These are phyloP conservation scores for Tricladium varicosporioides DNA, from an alignment of 2,329 filamentous ascomycete species.

Conservation along the genomic window DNA sequence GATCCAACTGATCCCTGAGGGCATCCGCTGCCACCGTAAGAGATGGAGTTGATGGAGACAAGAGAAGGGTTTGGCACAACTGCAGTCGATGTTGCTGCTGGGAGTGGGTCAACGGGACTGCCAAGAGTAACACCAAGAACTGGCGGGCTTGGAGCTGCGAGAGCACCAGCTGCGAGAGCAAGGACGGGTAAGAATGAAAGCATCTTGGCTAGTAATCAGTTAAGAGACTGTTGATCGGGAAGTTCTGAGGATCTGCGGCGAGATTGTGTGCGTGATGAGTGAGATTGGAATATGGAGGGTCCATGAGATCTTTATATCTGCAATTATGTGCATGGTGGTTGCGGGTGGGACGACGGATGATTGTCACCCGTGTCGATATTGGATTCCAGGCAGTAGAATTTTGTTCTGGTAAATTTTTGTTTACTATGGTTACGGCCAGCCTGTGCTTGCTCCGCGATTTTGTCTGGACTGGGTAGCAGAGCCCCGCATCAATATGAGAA, in stretches of 20 bases:
- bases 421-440: conserved; percentile 12
- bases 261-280: conserved; percentile 13
- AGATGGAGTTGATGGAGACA: conserved; percentile 43
- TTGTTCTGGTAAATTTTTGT: conserved; percentile 5
- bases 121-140: conserved; percentile 18
- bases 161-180: conserved; percentile 20
- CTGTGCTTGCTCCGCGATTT: conserved; percentile 15
- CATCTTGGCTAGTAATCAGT: conserved; percentile 19
- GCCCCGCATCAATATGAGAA: conserved; percentile 23
- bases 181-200: conserved; percentile 18
- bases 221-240: conserved; percentile 3
- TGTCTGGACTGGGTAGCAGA: conserved; percentile 4
- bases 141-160: conserved; percentile 22
- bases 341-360: conserved; percentile 13
- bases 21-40: conserved; percentile 47
- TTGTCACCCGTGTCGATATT: conserved; percentile 18
- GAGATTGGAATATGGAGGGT: conserved; percentile 6
- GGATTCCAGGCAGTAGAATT: conserved; percentile 14
- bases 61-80: conserved; percentile 31
- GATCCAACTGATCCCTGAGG: conserved; percentile 43
- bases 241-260: not conserved
- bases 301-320: conserved; percentile 17
- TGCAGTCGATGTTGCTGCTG: conserved; percentile 16
- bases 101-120: conserved; percentile 9
- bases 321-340: conserved; percentile 8